A percentile compares a stretch with the other conserved stretches of the same genome.
Evolutionary conservation across 495 filamentous ascomycete genomes (phyloP).

Genomic region (Pyrenula aspistea): DNA sequence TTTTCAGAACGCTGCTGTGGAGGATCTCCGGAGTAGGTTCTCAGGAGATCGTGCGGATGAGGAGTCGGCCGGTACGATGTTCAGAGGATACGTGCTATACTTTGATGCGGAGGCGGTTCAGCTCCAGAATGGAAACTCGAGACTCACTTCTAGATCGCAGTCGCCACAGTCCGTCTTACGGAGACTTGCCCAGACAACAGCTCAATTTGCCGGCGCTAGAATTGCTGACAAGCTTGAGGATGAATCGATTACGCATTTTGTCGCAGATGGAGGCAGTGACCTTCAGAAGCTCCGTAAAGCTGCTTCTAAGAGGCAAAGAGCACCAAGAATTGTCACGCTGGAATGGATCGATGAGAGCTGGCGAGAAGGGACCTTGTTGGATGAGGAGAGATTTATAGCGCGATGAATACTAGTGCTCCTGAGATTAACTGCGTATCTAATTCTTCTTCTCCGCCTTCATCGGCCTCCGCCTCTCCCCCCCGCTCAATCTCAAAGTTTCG

Average conservation of each 20-base stretch:
- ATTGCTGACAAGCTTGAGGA: conserved; percentile 34
- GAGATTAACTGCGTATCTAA: no score
- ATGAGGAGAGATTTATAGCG: conserved; percentile 49
- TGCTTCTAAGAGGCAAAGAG: conserved; percentile 19
- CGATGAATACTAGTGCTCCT: no score
- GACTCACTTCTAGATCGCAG: no score
- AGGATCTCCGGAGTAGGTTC: conserved; percentile 38
- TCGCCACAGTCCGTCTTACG: conserved; percentile 6
- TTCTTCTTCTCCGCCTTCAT: no score
- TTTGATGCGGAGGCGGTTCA: conserved; percentile 23
- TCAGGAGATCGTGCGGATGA: conserved; percentile 34
- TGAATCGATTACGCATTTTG: conserved; percentile 22
- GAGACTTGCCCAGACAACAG: conserved; percentile 26
- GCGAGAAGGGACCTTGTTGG: conserved; percentile 63
- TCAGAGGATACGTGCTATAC: conserved; percentile 46
- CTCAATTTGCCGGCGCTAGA: conserved; percentile 53
- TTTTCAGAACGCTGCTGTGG: conserved; percentile 7
- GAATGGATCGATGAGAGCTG: conserved; percentile 75
- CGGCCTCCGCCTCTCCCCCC: no score
- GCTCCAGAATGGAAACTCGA: background rate
- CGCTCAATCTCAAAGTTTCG: no score
- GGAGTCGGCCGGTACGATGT: conserved; percentile 51
- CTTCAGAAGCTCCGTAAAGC: conserved; percentile 17
- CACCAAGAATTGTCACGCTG: conserved; percentile 59
- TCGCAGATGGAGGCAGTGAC: conserved; percentile 16